Percentiles rank a stretch among this genome's conserved stretches.
Conservation (phyloP, 768 basidiomycete genomes). For the Rhodosporidiobolus odoratus region DNA sequence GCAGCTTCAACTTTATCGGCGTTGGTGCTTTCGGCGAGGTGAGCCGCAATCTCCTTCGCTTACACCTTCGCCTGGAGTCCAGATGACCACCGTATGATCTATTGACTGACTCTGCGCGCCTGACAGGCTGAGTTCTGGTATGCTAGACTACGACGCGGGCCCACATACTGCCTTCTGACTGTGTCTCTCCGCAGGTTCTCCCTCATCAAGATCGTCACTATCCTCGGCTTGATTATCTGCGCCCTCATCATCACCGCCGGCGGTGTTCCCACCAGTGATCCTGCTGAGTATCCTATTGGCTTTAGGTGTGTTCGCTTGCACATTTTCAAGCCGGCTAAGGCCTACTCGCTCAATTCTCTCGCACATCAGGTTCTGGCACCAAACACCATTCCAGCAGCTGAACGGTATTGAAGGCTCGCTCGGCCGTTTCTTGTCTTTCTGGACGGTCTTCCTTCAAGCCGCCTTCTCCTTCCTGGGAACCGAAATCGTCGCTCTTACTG, state of each 20-base stretch:
- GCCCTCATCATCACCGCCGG: conserved; percentile 46
- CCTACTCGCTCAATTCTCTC: neutral
- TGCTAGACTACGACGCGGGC: neutral
- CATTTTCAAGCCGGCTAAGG: neutral
- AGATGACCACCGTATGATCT: no score
- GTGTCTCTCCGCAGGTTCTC: conserved; percentile 37
- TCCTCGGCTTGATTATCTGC: conserved; percentile 48
- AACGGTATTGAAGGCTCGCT: conserved; percentile 52
- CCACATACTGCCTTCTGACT: neutral
- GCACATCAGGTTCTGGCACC: conserved; percentile 5
- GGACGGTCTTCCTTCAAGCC: conserved; percentile 52
- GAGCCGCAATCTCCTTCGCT: neutral
- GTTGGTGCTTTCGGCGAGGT: conserved; percentile 34
- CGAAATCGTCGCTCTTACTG: conserved; percentile 51
- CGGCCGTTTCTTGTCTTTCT: conserved; percentile 62
- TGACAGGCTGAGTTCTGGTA: conserved; percentile 44
- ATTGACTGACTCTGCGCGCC: neutral
- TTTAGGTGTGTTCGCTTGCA: conserved; percentile 40
- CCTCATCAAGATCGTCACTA: conserved; percentile 48
- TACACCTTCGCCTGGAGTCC: neutral
- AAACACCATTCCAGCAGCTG: conserved; percentile 42
- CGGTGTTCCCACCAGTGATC: conserved; percentile 45
- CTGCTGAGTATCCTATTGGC: conserved; percentile 42
- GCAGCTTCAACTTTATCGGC: conserved; percentile 39
- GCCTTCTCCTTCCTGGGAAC: conserved; percentile 58